Conservation (phyloP, 2,329 filamentous ascomycete species). For the Chrysoporthe puriensis region DNA sequence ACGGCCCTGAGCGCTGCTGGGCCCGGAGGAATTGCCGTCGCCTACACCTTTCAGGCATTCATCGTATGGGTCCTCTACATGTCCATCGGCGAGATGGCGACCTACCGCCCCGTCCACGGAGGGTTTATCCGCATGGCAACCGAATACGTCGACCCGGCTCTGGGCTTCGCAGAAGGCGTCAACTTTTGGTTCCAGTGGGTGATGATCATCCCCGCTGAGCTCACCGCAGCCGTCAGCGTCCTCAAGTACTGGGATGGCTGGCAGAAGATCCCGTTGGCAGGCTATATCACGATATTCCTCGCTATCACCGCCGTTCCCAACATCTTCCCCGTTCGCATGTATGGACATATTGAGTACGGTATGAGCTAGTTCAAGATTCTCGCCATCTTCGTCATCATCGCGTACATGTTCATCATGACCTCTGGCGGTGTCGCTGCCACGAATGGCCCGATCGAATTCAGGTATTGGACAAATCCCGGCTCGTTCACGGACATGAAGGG, state of each 20-base stretch:
- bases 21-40: slow-evolving; percentile 38
- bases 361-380: slow-evolving; percentile 77
- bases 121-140: slow-evolving; percentile 26
- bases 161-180: slow-evolving; percentile 26
- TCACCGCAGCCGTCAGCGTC: slow-evolving; percentile 25
- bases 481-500: slow-evolving; percentile 40
- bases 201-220: slow-evolving; percentile 27
- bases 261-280: slow-evolving; percentile 35
- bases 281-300: slow-evolving; percentile 30
- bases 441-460: slow-evolving; percentile 68
- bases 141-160: slow-evolving; percentile 25
- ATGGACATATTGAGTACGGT: slow-evolving; percentile 80
- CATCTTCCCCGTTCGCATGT: slow-evolving; percentile 71
- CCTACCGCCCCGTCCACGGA: slow-evolving; percentile 25
- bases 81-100: slow-evolving; percentile 32
- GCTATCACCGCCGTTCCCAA: slow-evolving; percentile 53
- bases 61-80: slow-evolving; percentile 40
- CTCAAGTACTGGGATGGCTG: slow-evolving; percentile 30
- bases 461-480: slow-evolving; percentile 70
- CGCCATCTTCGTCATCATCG: slow-evolving; percentile 74
- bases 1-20: slow-evolving; percentile 40
- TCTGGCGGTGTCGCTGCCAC: slow-evolving; percentile 67
- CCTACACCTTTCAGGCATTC: slow-evolving; percentile 39
- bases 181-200: slow-evolving; percentile 27
- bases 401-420: slow-evolving; percentile 76